A percentile compares a stretch with the other conserved stretches of the same genome.
Conservation (phyloP, 2,329 filamentous ascomycete species). For the Conoideocrella luteorostrata region DNA sequence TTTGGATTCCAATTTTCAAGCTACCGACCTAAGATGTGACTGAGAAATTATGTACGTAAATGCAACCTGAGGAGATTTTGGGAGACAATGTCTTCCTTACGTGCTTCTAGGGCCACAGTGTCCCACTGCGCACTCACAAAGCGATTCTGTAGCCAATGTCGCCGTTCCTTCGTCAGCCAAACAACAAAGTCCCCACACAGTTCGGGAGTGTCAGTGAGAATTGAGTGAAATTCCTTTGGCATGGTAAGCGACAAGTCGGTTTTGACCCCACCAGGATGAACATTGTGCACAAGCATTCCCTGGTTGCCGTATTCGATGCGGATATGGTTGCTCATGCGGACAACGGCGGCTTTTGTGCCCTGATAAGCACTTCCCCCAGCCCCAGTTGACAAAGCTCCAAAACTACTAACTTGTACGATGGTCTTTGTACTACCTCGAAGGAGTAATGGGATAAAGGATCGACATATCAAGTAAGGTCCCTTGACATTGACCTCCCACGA, state of each 20-base stretch:
- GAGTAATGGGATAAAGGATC: conserved; percentile 39
- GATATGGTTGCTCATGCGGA: background rate
- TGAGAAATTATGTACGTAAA: too few species aligned
- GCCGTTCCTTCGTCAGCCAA: background rate
- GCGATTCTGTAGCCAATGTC: background rate
- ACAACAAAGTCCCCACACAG: background rate
- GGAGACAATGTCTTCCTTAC: too few species aligned
- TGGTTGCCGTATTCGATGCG: background rate
- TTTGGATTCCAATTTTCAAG: too few species aligned
- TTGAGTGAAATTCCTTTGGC: background rate
- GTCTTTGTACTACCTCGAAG: background rate
- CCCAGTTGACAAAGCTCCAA: background rate
- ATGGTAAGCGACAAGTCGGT: background rate
- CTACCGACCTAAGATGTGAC: too few species aligned
- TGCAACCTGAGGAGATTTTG: too few species aligned
- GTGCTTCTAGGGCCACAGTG: too few species aligned
- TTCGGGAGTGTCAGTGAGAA: background rate
- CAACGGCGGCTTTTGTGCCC: background rate
- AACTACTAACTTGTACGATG: background rate
- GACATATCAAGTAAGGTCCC: conserved; percentile 37
- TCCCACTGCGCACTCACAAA: background rate
- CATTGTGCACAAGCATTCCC: background rate
- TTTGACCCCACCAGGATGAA: background rate
- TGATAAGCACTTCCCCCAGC: background rate
- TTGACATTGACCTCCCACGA: conserved; percentile 33